Base-by-base conservation (phyloP, 352 stramenopile species). In the Globisporangium recalcitrans region DNA sequence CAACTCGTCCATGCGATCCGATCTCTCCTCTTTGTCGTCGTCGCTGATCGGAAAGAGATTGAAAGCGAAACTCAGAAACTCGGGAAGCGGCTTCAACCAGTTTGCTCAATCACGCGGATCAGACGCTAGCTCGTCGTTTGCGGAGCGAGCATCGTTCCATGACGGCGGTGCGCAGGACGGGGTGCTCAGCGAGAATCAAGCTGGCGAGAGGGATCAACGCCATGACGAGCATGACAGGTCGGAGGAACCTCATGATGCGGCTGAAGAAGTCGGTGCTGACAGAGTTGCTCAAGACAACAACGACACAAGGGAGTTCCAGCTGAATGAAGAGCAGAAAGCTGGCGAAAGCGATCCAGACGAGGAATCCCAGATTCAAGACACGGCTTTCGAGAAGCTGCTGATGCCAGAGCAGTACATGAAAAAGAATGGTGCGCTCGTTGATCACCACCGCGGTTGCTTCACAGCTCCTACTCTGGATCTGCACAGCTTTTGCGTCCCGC, bases 401-500 rank as follows among this genome's bases (percentile, higher is more conserved):
- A 58, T 70, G 53, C 78, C 78, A 53, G 78, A 87, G 16, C 63
- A 61, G 14, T 85, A 85, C 34, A 66, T 87, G 60, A 67, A 65
- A 26, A 76, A 83, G 44, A 65, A 74, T 55, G 75, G 75, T 7
- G 58, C 68, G 42, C 68, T 87, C 44, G 66, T 87, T 11, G 74
- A 85, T 44, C 68, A 80, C 57, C 73, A 82, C 56, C 64, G 68
- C 26, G 74, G 78, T 14, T 83, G 74, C 58, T 87, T 74, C 72
- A 87, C 78, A 7, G 63, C 70, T 0, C 70, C 74, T 29, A 62
- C 78, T 46, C 51, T 72, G 13, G 78, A 87, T 66, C 68, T 89
- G 29, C 77, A 88, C 56, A 88, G 77, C 62, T 86, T 92, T 24
- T 90, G 77, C 36, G 82, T 92, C n/a, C 83, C 83, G 48, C 82